Evolutionary conservation across 2,329 filamentous ascomycete genomes (phyloP), one percentile per base, ranked within the genome.

Genomic region (Penicillium brevicompactum): DNA sequence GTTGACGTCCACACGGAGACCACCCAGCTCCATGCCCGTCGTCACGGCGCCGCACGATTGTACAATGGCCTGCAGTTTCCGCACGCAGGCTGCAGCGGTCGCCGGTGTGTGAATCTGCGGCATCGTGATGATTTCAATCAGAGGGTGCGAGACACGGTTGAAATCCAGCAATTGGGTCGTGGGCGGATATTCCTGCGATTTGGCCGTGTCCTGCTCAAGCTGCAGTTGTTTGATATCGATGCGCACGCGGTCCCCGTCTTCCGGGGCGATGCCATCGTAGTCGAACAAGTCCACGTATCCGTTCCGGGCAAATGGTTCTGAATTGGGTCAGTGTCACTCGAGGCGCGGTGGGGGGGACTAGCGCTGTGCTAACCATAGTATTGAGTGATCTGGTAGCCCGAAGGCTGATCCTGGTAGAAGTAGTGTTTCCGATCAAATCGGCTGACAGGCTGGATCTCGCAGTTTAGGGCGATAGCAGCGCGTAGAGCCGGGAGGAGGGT

Each of bases 381-480:
- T 70, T 99, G 94, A 1, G 94, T 99, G 60, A 99, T 96, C 74
- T 99, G 94, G 74, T 99, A 99, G 0, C 94, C 94, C 0, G 91
- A 84, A 0, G 94, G 94, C 74, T 99, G 94, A 73, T 99, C 94
- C 84, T 94, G 96, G 79, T 97, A 96, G 75, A 99, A 97, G 76
- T 99, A 99, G 74, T 99, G 94, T 73, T 99, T 99, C 60, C 94
- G 84, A 74, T 99, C 94, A 76, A 97, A 99, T 51, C 85, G 85
- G 73, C 92, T 96, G 64, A 84, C 82, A 1, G 76, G 79, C 69
- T 95, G 89, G 49, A 97, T 83, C 1, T 86, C 77, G 74, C 94
- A 97, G 55, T 88, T 84, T 43, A 99, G 80, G 0, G 92, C 91
- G 47, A 97, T 78, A 0, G 94, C 93, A 16, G 93, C 93, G 57